These are phyloP conservation scores for Pelargonium fulgidum DNA, from an alignment of 441 rosid genomes.

Conservation along the genomic window DNA sequence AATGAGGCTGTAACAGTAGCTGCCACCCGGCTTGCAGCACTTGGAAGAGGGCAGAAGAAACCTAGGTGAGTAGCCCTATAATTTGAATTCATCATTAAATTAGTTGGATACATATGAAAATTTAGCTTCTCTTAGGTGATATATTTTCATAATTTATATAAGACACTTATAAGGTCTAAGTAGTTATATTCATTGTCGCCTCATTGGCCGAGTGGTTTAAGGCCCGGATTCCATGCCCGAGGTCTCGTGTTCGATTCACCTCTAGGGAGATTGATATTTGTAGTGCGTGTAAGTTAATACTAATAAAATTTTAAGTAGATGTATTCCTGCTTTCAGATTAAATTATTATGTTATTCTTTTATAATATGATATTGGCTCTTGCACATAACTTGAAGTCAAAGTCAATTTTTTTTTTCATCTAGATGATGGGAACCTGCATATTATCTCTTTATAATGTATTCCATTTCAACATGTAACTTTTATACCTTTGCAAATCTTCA, in stretches of 20 bases:
- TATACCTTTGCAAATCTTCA: no score
- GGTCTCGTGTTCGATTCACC: no score
- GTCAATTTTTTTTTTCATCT: neutral
- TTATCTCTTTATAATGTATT: no score
- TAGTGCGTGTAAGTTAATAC: no score
- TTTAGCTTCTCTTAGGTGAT: conserved; percentile 5
- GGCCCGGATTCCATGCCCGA: no score
- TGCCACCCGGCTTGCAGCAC: conserved; percentile 56
- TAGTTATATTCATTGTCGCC: neutral
- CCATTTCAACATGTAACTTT: no score
- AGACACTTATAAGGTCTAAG: neutral
- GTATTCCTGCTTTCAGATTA: neutral
- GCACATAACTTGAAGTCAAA: neutral
- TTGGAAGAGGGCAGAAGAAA: conserved; percentile 45
- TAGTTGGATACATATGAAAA: neutral
- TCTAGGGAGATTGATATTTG: no score
- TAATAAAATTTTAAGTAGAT: no score
- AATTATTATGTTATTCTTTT: neutral
- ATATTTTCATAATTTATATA: neutral
- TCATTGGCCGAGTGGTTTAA: no score
- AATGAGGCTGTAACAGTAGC: conserved; percentile 48
- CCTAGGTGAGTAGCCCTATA: conserved; percentile 42
- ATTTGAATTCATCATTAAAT: neutral
- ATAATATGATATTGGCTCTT: neutral
- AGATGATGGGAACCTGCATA: no score